A percentile compares a stretch with the other conserved stretches of the same genome.
Evolutionary conservation across 257 asterid genomes (phyloP).

Genomic region (Rhazya stricta): DNA sequence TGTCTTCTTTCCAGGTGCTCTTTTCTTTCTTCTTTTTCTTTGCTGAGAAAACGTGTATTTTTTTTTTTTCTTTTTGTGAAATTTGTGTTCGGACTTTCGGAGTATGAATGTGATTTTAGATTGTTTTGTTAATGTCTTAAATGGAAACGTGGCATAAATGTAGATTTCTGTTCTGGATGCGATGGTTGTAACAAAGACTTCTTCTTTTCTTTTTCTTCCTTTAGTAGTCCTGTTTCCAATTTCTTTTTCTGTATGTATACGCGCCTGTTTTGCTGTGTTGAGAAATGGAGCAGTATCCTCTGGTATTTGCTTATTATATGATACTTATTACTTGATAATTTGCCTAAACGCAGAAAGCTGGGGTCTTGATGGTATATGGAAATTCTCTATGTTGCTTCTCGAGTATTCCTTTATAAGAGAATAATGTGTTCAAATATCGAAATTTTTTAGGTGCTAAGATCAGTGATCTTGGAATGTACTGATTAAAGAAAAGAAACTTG

Average conservation of each 20-base stretch:
- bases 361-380: not conserved
- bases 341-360: not conserved
- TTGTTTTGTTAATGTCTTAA: not conserved
- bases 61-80: not conserved
- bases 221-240: not conserved
- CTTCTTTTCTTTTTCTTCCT: not conserved
- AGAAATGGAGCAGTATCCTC: not conserved
- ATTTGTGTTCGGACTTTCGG: not conserved
- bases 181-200: not conserved
- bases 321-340: not conserved
- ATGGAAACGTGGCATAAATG: not conserved
- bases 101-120: not conserved
- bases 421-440: not conserved
- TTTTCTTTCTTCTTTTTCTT: not conserved
- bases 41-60: not conserved
- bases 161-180: not conserved
- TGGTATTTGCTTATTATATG: not conserved
- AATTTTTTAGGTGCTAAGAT: not conserved
- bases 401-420: not conserved
- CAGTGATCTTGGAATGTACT: not conserved
- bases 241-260: not conserved
- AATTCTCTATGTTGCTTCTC: not conserved
- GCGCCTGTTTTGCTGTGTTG: not conserved
- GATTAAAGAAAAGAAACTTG: not conserved
- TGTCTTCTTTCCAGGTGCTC: conserved; percentile 11